These are phyloP conservation scores for Fibroporia radiculosa DNA, from an alignment of 768 basidiomycete species.

Conservation along the genomic window DNA sequence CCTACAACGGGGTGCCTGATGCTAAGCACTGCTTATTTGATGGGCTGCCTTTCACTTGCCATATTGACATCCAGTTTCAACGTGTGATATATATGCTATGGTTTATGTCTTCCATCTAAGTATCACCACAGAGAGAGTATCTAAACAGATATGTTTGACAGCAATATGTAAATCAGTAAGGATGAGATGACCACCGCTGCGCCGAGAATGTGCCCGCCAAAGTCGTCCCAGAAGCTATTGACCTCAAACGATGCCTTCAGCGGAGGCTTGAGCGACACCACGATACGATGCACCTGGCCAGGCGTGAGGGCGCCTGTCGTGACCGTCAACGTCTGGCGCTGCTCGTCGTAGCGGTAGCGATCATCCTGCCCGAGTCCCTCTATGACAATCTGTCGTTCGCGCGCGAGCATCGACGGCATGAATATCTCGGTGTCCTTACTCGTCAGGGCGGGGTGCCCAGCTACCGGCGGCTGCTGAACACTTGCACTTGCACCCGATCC, in stretches of 20 bases:
- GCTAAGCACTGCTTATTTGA: too few species aligned
- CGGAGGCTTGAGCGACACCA: constrained; percentile 50
- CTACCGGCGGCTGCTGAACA: constrained; percentile 32
- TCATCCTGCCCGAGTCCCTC: constrained; percentile 46
- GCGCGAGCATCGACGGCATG: constrained; percentile 56
- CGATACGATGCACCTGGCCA: constrained; percentile 40
- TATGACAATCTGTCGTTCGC: constrained; percentile 50
- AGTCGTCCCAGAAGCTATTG: constrained; percentile 65
- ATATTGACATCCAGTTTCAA: too few species aligned
- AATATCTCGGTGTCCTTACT: constrained; percentile 81
- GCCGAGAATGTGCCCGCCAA: constrained; percentile 17
- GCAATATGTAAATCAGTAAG: neutral
- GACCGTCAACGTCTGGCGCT: constrained; percentile 70
- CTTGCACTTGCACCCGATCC: constrained; percentile 1
- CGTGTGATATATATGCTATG: too few species aligned
- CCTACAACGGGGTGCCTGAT: too few species aligned
- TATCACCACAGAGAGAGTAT: too few species aligned
- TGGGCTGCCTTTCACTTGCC: too few species aligned
- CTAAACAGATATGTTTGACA: too few species aligned
- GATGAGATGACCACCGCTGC: neutral
- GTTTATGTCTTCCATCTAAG: too few species aligned
- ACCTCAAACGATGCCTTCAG: constrained; percentile 41
- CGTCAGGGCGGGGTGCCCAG: constrained; percentile 30
- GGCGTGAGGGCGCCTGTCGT: constrained; percentile 35
- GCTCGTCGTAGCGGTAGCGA: constrained; percentile 49